These are phyloP conservation scores for Exophiala calicioides DNA, from an alignment of 2,329 filamentous ascomycete species.

Conservation along the genomic window DNA sequence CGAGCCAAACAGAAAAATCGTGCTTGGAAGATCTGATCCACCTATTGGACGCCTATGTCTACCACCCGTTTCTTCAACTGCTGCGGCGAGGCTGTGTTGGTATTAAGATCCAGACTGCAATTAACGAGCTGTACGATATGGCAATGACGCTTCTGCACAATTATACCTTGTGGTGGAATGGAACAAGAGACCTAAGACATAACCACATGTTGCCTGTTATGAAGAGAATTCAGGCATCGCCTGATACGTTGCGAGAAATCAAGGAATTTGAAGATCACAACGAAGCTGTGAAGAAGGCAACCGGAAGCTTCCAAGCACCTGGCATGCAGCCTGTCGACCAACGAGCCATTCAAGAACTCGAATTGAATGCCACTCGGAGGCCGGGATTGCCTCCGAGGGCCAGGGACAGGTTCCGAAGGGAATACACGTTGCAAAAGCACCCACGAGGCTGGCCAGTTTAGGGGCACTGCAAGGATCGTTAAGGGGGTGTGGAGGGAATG, in stretches of 20 bases:
- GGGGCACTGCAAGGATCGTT: too few species aligned
- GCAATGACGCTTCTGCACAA: slow-evolving; percentile 19
- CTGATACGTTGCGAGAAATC: slow-evolving; percentile 16
- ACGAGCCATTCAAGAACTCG: slow-evolving; percentile 10
- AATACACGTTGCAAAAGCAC: slow-evolving; percentile 16
- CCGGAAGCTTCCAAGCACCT: slow-evolving; percentile 7
- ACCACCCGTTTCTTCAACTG: slow-evolving; percentile 23
- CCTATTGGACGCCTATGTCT: slow-evolving; percentile 27
- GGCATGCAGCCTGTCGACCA: slow-evolving; percentile 16
- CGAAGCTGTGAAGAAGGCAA: slow-evolving; percentile 9
- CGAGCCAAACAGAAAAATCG: slow-evolving; percentile 20
- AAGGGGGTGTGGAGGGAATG: too few species aligned
- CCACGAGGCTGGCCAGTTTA: too few species aligned
- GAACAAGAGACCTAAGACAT: slow-evolving; percentile 20
- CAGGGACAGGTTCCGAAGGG: slow-evolving; percentile 17
- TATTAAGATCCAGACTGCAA: slow-evolving; percentile 1
- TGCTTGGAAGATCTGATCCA: slow-evolving; percentile 17
- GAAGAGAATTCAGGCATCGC: slow-evolving; percentile 16
- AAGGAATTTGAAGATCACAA: slow-evolving; percentile 15
- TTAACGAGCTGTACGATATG: slow-evolving; percentile 24
- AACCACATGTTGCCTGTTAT: slow-evolving; percentile 22
- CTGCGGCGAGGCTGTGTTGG: slow-evolving; percentile 6
- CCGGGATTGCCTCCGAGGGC: slow-evolving; percentile 9
- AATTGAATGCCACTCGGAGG: slow-evolving; percentile 7
- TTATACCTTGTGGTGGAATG: slow-evolving; percentile 26